A percentile compares a stretch with the other conserved stretches of the same genome.
These are phyloP conservation scores for Chiua virens DNA, from an alignment of 768 basidiomycete species.

Conservation along the genomic window DNA sequence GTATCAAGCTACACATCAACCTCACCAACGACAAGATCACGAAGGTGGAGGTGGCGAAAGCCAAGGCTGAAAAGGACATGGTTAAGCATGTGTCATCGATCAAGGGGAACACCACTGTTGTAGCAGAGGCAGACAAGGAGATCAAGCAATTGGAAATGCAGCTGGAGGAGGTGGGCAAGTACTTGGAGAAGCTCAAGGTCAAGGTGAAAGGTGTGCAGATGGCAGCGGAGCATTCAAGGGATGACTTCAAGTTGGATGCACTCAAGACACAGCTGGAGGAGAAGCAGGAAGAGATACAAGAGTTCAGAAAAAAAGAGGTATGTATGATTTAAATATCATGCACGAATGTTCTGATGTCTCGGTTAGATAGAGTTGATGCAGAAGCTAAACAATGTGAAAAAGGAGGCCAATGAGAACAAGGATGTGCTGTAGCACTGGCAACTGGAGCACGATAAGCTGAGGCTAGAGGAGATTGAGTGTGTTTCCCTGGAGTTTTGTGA, in stretches of 20 bases:
- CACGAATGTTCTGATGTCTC: not conserved
- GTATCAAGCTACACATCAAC: conserved; percentile 79
- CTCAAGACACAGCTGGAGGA: conserved; percentile 76
- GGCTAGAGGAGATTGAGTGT: conserved; percentile 85
- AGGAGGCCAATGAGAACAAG: conserved; percentile 57
- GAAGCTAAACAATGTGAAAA: conserved; percentile 61
- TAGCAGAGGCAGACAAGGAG: conserved; percentile 68
- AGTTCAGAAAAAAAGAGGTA: conserved; percentile 86
- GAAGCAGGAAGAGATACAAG: conserved; percentile 73
- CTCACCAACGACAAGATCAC: conserved; percentile 89
- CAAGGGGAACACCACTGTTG: conserved; percentile 47
- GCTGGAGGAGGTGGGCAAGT: conserved; percentile 54
- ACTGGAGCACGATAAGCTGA: conserved; percentile 69
- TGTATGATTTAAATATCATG: conserved; percentile 18
- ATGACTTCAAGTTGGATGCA: conserved; percentile 73
- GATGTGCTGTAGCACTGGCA: conserved; percentile 61
- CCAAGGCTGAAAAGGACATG: conserved; percentile 84
- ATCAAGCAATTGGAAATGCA: conserved; percentile 59
- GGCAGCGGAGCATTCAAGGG: conserved; percentile 77
- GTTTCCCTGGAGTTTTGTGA: conserved; percentile 28
- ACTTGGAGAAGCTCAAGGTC: conserved; percentile 58
- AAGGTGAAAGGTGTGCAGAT: conserved; percentile 77
- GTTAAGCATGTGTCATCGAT: conserved; percentile 63
- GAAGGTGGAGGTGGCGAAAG: conserved; percentile 87
- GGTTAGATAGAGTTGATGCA: conserved; percentile 78